Conservation (phyloP, 148 eudicot genomes). For the Rhododendron ferrugineum region DNA sequence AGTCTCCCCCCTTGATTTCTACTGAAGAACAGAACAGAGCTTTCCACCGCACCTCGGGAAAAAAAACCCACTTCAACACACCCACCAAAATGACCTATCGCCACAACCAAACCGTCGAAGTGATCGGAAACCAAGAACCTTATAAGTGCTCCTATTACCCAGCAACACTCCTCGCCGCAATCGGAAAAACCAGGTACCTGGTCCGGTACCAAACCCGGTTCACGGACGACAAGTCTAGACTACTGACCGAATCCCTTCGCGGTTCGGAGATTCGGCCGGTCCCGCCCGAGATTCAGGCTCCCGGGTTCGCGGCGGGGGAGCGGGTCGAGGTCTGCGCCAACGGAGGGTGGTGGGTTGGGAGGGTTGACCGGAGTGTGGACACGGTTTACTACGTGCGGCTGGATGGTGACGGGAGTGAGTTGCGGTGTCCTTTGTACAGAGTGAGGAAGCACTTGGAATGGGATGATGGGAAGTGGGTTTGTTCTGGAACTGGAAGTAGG, state of each 20-base stretch:
- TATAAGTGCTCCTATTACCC: not conserved
- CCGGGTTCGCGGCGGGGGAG: not conserved
- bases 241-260: not conserved
- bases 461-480: slow-evolving; percentile 8
- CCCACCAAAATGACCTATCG: not conserved
- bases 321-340: not conserved
- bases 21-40: not conserved
- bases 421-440: not conserved
- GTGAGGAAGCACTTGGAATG: slow-evolving; percentile 4
- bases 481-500: not conserved
- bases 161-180: slow-evolving; percentile 10
- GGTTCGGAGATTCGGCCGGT: not conserved
- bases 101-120: slow-evolving; percentile 1
- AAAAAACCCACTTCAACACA: not conserved
- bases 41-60: not conserved
- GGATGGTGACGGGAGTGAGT: not conserved
- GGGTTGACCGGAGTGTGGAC: not conserved
- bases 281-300: not conserved
- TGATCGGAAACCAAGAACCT: not conserved
- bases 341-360: slow-evolving; percentile 5
- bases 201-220: slow-evolving; percentile 7
- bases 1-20: not conserved
- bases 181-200: slow-evolving; percentile 5
- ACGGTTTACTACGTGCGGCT: not conserved
- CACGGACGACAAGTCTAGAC: not conserved